Percentiles rank a stretch among this genome's conserved stretches.
Conservation (phyloP, 176 grass and related monocot species). For the Oryza glumipatula region DNA sequence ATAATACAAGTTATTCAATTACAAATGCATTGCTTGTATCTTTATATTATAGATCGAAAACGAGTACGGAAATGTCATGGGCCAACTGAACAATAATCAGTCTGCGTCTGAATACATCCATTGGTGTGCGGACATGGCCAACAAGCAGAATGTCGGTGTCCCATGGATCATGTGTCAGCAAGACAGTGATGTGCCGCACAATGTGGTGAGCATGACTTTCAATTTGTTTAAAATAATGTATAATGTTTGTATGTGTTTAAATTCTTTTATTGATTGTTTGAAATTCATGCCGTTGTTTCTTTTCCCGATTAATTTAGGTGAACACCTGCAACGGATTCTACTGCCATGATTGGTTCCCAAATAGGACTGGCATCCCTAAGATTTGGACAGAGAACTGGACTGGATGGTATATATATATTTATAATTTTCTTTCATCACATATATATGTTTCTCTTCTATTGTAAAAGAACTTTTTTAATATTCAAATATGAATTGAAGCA, state of each 20-base stretch:
- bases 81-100: slow-evolving; percentile 1
- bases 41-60: slow-evolving; percentile 58
- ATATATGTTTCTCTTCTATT: too few species aligned
- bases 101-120: slow-evolving; percentile 43
- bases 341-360: slow-evolving; percentile 50
- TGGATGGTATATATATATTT: slow-evolving; percentile 45
- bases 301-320: slow-evolving; percentile 34
- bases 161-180: slow-evolving; percentile 85
- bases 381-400: slow-evolving; percentile 78
- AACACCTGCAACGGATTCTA: slow-evolving; percentile 76
- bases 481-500: too few species aligned
- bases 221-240: not conserved
- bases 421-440: too few species aligned
- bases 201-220: slow-evolving; percentile 30
- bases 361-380: slow-evolving; percentile 52
- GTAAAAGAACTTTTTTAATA: too few species aligned
- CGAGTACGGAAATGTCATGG: slow-evolving; percentile 62
- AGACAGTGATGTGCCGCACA: slow-evolving; percentile 44
- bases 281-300: too few species aligned
- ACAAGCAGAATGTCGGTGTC: slow-evolving; percentile 46
- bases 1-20: too few species aligned
- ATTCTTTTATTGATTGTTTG: too few species aligned
- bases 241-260: too few species aligned
- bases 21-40: too few species aligned
- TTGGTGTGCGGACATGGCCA: slow-evolving; percentile 54